A percentile compares a stretch with the other conserved stretches of the same genome.
phyloP scores from a whole-genome alignment of 2,329 filamentous ascomycete genomes.

The Scytalidium sp. region DNA sequence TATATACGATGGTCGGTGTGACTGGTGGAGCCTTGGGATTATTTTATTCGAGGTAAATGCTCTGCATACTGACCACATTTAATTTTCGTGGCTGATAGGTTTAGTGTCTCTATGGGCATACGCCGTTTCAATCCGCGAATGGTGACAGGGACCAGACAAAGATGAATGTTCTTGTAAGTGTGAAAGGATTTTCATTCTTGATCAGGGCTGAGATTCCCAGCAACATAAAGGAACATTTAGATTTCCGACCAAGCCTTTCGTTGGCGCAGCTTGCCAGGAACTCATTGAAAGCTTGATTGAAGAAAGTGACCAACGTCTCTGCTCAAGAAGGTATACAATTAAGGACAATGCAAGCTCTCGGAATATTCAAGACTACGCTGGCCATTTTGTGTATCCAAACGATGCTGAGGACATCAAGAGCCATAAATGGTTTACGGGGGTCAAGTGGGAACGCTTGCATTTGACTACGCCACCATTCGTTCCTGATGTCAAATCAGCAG shows the following conservation, averaged over 20 bases:
- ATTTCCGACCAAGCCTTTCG: conserved; percentile 65
- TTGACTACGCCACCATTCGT: conserved; percentile 72
- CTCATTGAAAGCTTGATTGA: conserved; percentile 71
- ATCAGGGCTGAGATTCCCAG: conserved; percentile 37
- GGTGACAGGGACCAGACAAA: conserved; percentile 75
- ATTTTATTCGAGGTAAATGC: conserved; percentile 75
- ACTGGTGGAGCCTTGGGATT: conserved; percentile 95
- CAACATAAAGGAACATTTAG: conserved; percentile 67
- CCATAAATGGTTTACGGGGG: conserved; percentile 80
- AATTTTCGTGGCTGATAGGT: not conserved
- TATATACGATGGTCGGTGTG: conserved; percentile 86
- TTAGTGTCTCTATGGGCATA: conserved; percentile 83
- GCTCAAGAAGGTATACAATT: conserved; percentile 68
- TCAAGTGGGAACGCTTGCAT: conserved; percentile 76
- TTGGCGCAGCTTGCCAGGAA: conserved; percentile 72
- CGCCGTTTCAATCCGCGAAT: conserved; percentile 82
- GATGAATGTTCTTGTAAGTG: conserved; percentile 71
- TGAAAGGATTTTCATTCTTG: not conserved
- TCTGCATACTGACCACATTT: not conserved
- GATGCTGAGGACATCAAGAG: conserved; percentile 87
- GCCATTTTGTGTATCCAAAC: conserved; percentile 72
- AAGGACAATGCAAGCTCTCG: conserved; percentile 48
- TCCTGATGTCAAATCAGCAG: conserved; percentile 63
- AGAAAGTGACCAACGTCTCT: conserved; percentile 73
- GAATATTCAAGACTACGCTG: conserved; percentile 34